A percentile compares a stretch with the other conserved stretches of the same genome.
Evolutionary conservation across 306 rosid species (phyloP).

Genomic region (Clitoria ternatea): DNA sequence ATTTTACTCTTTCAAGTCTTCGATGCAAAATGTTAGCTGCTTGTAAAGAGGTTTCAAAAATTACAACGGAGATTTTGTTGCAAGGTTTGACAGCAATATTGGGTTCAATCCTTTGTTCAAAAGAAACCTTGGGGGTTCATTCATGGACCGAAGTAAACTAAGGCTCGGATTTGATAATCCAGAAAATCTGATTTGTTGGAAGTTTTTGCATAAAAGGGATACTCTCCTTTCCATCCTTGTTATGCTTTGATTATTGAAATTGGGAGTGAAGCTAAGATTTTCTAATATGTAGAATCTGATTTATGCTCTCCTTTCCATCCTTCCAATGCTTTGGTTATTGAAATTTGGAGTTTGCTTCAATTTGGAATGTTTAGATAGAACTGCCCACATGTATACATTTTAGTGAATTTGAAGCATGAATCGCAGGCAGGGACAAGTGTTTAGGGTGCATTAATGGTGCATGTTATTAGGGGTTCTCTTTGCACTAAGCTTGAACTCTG

Average conservation of each 20-base stretch:
- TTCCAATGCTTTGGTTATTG: not conserved
- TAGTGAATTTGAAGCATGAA: not conserved
- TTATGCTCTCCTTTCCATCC: not conserved
- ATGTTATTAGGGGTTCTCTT: not conserved
- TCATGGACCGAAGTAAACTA: not conserved
- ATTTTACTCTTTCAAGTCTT: not conserved
- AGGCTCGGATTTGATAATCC: not conserved
- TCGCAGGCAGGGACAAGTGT: not conserved
- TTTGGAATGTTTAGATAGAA: not conserved
- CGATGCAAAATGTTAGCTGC: not conserved
- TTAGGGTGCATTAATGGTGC: not conserved
- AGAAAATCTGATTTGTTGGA: no score
- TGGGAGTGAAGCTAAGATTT: no score
- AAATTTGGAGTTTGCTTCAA: slow-evolving; percentile 1
- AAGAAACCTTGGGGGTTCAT: not conserved
- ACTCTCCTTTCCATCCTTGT: no score
- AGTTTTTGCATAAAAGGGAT: no score
- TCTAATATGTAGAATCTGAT: not conserved
- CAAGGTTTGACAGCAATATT: not conserved
- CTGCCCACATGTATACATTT: not conserved
- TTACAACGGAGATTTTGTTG: not conserved
- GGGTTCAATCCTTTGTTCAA: not conserved
- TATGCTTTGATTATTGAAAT: no score
- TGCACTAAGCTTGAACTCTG: no score
- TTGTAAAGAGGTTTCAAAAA: not conserved